phyloP scores from a whole-genome alignment of 768 basidiomycete species.

The Chalciporus pseudorubinellus region DNA sequence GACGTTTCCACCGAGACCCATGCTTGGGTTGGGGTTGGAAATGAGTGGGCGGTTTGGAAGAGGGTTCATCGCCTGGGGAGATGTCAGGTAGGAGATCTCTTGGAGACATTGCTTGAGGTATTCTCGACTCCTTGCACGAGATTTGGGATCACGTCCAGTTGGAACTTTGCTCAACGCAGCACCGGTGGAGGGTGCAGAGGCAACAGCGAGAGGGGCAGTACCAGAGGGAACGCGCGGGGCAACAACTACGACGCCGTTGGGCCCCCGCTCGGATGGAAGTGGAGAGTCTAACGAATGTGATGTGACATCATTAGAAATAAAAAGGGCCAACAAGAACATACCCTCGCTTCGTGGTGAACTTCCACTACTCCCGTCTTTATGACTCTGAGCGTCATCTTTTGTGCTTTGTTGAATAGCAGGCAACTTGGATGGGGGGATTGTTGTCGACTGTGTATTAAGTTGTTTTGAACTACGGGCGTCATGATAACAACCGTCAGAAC shows the following conservation, averaged over 20 bases:
- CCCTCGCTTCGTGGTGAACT: constrained; percentile 89
- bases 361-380: constrained; percentile 75
- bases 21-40: constrained; percentile 43
- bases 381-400: constrained; percentile 71
- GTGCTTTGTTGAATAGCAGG: constrained; percentile 57
- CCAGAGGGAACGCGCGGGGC: constrained; percentile 55
- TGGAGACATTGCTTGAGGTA: constrained; percentile 99
- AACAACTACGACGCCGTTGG: constrained; percentile 56
- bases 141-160: constrained; percentile 90
- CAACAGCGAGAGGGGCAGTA: constrained; percentile 31
- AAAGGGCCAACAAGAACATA: constrained; percentile 25
- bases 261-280: constrained; percentile 62
- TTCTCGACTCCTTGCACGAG: constrained; percentile 89
- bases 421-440: constrained; percentile 65
- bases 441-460: constrained; percentile 52
- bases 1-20: constrained; percentile 18
- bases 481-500: constrained; percentile 1
- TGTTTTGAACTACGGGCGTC: constrained; percentile 67
- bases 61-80: constrained; percentile 96
- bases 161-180: constrained; percentile 66
- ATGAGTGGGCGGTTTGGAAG: constrained; percentile 81
- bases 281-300: constrained; percentile 59
- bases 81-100: constrained; percentile 97
- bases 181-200: constrained; percentile 34
- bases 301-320: constrained; percentile 1